These are phyloP conservation scores for Eremochloa ophiuroides DNA, from an alignment of 176 grass and related monocot species.

Conservation along the genomic window DNA sequence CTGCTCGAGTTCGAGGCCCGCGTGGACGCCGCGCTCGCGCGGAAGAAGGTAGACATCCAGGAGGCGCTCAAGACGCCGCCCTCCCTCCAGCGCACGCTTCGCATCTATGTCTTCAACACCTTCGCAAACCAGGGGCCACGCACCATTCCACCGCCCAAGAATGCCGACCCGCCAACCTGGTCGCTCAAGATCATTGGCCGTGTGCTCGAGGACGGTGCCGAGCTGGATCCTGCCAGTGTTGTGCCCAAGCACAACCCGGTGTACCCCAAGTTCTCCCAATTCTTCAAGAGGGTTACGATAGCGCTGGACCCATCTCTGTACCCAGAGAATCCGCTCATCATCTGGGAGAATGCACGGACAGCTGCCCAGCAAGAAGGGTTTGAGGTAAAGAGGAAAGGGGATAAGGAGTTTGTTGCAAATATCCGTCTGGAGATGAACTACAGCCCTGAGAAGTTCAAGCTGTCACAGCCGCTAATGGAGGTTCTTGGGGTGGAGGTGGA, in stretches of 20 bases:
- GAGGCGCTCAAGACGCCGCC: slow-evolving; percentile 81
- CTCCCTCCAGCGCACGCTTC: slow-evolving; percentile 82
- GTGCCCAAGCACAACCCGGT: slow-evolving; percentile 80
- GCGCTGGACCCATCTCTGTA: slow-evolving; percentile 61
- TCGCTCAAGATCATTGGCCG: slow-evolving; percentile 94
- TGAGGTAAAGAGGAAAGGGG: slow-evolving; percentile 91
- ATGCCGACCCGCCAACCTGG: slow-evolving; percentile 76
- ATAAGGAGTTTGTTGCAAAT: slow-evolving; percentile 78
- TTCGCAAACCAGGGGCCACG: slow-evolving; percentile 74
- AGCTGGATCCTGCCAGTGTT: slow-evolving; percentile 64
- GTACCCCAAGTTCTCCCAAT: slow-evolving; percentile 88
- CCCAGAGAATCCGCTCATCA: slow-evolving; percentile 65
- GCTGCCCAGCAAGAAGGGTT: slow-evolving; percentile 77
- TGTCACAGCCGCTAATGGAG: slow-evolving; percentile 82
- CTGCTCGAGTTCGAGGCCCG: slow-evolving; percentile 92
- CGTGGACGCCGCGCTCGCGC: slow-evolving; percentile 67
- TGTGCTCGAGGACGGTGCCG: slow-evolving; percentile 67
- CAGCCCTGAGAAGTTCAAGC: slow-evolving; percentile 83
- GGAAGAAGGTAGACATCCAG: slow-evolving; percentile 95
- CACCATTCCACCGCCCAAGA: slow-evolving; percentile 44
- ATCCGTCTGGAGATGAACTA: slow-evolving; percentile 92
- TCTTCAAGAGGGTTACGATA: slow-evolving; percentile 87
- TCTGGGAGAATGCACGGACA: slow-evolving; percentile 76
- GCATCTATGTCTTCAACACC: slow-evolving; percentile 96
- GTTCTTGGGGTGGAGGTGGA: slow-evolving; percentile 91